Evolutionary conservation across 2,329 filamentous ascomycete genomes (phyloP), one percentile per base, ranked within the genome.

Genomic region (Ascochyta clinopodiicola): DNA sequence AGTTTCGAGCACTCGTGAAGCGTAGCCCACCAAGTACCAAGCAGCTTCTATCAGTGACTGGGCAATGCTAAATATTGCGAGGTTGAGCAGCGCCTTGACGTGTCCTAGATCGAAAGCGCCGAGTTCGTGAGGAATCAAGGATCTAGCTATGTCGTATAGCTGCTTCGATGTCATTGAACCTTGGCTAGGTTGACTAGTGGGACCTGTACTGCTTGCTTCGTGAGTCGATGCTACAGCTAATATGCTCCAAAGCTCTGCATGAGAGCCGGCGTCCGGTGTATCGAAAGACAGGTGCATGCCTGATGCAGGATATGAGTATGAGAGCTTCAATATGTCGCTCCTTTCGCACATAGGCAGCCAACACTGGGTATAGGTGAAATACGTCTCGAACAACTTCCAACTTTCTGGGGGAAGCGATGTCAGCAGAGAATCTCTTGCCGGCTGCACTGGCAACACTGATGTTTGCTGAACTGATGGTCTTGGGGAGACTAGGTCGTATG

Each of bases 331-430:
- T 4, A 90, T 77, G 37, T 83, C 81, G 44, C 88, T 83, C 59
- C 87, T 88, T 60, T 91, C 87, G 10, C 88, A 79, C 24, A 93
- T 86, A 0, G 90, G 90, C 24, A 93, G 81, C 90, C 90, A 93
- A 48, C 84, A 86, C 69, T 92, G 88, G 0, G 87, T 90, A 63
- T 90, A 91, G 1, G 88, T 84, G 56, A 91, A 89, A 69, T 91
- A 92, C 4, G 89, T 81, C 61, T 92, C 88, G 35, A 92, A 76
- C 4, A 92, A 79, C 2, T 82, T 79, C 78, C 80, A 86, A 68
- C 81, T 84, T 65, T 84, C 82, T 15, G 72, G 67, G 15, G 82
- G 86, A 0, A 89, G 75, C 36, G 51, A 49, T 32, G 50, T 57
- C 7, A 50, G 35, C 19, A 39, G 10, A 15, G 13, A 6, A 12